Conservation (phyloP, 306 rosid genomes). For the Macrotyloma uniflorum region DNA sequence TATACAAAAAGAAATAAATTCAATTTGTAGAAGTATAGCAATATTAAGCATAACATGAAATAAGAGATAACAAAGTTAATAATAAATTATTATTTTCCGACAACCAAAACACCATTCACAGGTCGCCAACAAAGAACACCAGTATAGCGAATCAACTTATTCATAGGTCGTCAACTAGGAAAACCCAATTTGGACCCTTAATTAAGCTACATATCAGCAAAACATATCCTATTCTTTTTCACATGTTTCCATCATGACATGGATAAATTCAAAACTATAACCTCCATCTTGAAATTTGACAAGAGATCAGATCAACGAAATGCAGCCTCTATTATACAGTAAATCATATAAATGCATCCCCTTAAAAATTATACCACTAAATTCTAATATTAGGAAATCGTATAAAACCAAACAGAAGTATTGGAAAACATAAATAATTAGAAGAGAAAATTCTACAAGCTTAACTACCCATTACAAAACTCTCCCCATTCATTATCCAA, state of each 20-base stretch:
- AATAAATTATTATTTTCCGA: not conserved
- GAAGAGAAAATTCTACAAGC: not conserved
- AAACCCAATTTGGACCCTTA: not conserved
- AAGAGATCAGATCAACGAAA: slow-evolving; percentile 7
- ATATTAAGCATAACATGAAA: slow-evolving; percentile 1
- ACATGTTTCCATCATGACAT: slow-evolving; percentile 16
- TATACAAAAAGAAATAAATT: slow-evolving; percentile 7
- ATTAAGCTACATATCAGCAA: not conserved
- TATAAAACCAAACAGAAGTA: not conserved
- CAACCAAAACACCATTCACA: not conserved
- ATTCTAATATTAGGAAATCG: slow-evolving; percentile 18
- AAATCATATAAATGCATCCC: not conserved
- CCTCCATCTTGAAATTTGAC: slow-evolving; percentile 13
- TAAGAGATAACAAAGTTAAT: not conserved
- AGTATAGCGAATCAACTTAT: not conserved
- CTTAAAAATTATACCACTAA: not conserved
- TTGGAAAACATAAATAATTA: not conserved
- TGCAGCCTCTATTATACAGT: not conserved
- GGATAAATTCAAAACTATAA: not conserved
- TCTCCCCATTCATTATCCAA: not conserved
- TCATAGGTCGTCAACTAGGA: not conserved
- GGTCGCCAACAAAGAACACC: not conserved
- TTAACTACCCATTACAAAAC: not conserved
- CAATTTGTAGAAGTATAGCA: slow-evolving; percentile 1
- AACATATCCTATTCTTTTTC: not conserved